Conservation (phyloP, 208 protist species). For the Leishmania tropica region DNA sequence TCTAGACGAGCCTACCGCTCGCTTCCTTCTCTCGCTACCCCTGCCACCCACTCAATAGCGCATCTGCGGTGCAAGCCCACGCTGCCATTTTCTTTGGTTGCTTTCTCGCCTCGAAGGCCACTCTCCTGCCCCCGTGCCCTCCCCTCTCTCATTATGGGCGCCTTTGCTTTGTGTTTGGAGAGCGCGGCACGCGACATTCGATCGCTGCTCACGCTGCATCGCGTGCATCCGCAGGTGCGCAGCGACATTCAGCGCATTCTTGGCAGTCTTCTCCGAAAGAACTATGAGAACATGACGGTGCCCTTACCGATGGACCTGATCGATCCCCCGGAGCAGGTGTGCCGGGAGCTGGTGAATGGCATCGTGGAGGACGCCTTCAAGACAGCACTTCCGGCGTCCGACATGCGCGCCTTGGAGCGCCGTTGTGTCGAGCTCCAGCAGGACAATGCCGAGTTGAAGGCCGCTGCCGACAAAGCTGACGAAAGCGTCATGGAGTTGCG, state of each 20-base stretch:
- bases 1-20: neutral
- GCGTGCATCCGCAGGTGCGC: constrained; percentile 84
- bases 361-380: constrained; percentile 53
- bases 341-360: constrained; percentile 45
- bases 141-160: constrained; percentile 42
- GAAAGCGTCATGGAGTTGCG: constrained; percentile 27
- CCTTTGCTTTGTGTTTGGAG: constrained; percentile 66
- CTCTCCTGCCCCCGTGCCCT: neutral
- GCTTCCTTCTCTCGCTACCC: neutral
- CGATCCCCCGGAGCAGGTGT: constrained; percentile 61
- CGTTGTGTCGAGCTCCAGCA: constrained; percentile 39
- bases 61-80: neutral
- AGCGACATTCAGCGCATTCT: constrained; percentile 68
- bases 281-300: constrained; percentile 50
- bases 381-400: constrained; percentile 49
- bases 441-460: constrained; percentile 37
- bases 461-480: constrained; percentile 22
- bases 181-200: constrained; percentile 73
- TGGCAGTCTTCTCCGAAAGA: constrained; percentile 45
- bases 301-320: constrained; percentile 32
- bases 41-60: neutral
- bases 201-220: constrained; percentile 73
- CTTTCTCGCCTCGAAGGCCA: neutral
- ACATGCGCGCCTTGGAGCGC: constrained; percentile 41
- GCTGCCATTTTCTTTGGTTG: neutral